Conservation (phyloP, 805 yeast genomes). For the Citeromyces matritensis region DNA sequence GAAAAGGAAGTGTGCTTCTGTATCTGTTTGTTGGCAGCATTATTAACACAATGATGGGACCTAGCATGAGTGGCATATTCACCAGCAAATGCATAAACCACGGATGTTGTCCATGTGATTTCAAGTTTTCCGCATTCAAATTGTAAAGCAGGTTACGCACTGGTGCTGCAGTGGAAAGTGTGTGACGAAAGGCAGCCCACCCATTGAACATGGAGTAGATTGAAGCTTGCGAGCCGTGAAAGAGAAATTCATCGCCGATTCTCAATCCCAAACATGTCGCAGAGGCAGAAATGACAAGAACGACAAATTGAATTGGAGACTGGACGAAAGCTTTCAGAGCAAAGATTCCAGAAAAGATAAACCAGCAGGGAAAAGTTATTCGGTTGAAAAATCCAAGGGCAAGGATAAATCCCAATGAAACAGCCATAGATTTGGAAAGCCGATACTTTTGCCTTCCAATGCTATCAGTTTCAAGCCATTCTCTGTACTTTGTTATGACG, state of each 20-base stretch:
- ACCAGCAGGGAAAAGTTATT: conserved; percentile 66
- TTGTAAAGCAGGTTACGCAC: conserved; percentile 68
- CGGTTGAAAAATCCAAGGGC: conserved; percentile 73
- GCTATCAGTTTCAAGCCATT: conserved; percentile 5
- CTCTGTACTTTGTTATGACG: conserved; percentile 22
- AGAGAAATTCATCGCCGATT: conserved; percentile 34
- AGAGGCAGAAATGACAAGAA: conserved; percentile 13
- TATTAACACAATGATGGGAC: conserved; percentile 47
- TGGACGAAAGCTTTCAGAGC: conserved; percentile 24
- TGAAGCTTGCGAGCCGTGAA: conserved; percentile 4
- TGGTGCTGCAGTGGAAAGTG: conserved; percentile 47
- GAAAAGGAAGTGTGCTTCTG: conserved; percentile 36
- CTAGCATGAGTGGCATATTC: conserved; percentile 70
- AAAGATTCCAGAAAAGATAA: conserved; percentile 44
- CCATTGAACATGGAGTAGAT: neutral
- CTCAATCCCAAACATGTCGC: conserved; percentile 22
- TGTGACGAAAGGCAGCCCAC: neutral
- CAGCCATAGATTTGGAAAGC: conserved; percentile 3
- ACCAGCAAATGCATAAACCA: conserved; percentile 57
- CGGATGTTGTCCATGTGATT: conserved; percentile 75
- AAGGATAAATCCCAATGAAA: conserved; percentile 29
- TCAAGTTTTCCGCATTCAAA: conserved; percentile 36
- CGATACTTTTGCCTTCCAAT: conserved; percentile 1
- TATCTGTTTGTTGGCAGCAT: conserved; percentile 24
- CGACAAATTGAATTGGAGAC: conserved; percentile 14